These are phyloP conservation scores for Sporothrix dimorphospora DNA, from an alignment of 2,329 filamentous ascomycete species.

Conservation along the genomic window DNA sequence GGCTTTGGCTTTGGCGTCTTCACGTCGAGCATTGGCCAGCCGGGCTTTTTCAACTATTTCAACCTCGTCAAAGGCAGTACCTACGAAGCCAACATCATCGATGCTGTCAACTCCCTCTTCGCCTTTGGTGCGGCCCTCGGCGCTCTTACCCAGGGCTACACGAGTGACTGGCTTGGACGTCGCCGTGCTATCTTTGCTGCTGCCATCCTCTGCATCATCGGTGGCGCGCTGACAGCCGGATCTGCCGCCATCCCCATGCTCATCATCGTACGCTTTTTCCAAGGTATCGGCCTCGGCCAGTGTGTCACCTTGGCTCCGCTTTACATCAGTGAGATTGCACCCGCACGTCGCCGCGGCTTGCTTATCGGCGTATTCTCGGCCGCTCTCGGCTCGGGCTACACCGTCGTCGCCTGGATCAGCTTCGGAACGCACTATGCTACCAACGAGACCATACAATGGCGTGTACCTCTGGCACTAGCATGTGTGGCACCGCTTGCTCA, in stretches of 20 bases:
- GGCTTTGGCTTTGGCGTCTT: slow-evolving; percentile 27
- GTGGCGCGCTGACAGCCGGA: slow-evolving; percentile 30
- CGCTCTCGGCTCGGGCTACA: slow-evolving; percentile 29
- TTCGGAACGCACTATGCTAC: slow-evolving; percentile 26
- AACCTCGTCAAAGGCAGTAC: slow-evolving; percentile 26
- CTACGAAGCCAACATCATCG: slow-evolving; percentile 24
- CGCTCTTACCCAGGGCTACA: slow-evolving; percentile 29
- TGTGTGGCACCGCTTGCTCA: slow-evolving; percentile 44
- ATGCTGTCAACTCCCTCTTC: slow-evolving; percentile 30
- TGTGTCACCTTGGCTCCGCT: slow-evolving; percentile 29
- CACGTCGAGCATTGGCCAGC: slow-evolving; percentile 25
- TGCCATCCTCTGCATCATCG: slow-evolving; percentile 25
- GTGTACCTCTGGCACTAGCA: slow-evolving; percentile 50
- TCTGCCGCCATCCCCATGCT: slow-evolving; percentile 28
- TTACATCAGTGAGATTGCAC: slow-evolving; percentile 30
- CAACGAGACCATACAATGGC: slow-evolving; percentile 38
- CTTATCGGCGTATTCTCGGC: slow-evolving; percentile 29
- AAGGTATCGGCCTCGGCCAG: slow-evolving; percentile 31
- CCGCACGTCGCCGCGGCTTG: slow-evolving; percentile 28
- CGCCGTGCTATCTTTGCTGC: slow-evolving; percentile 30
- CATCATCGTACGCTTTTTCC: slow-evolving; percentile 29
- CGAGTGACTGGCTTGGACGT: slow-evolving; percentile 29
- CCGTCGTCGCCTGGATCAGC: slow-evolving; percentile 30
- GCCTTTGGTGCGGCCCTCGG: slow-evolving; percentile 30
- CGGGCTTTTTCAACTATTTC: slow-evolving; percentile 24